Conservation (phyloP, 2,329 filamentous ascomycete species). For the Alternaria ventricosa region DNA sequence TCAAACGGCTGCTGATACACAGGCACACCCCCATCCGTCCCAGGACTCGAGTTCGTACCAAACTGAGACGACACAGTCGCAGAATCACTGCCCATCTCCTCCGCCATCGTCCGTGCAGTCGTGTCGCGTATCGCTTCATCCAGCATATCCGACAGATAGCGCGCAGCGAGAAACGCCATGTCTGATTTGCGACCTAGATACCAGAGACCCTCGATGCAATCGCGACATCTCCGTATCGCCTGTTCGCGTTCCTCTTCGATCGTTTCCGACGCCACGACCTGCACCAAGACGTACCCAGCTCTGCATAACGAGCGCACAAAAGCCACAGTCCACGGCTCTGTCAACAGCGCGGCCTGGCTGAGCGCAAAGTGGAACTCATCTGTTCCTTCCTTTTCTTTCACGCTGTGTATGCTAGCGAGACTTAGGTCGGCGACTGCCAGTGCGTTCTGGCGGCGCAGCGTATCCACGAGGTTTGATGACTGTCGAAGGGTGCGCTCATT, state of each 20-base stretch:
- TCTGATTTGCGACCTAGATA: constrained; percentile 63
- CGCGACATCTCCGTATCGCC: constrained; percentile 49
- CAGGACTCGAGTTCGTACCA: neutral
- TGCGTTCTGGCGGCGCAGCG: constrained; percentile 47
- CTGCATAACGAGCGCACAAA: constrained; percentile 12
- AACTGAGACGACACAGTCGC: neutral
- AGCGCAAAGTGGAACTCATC: constrained; percentile 61
- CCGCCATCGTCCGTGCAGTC: neutral
- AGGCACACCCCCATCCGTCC: neutral
- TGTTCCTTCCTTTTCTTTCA: neutral
- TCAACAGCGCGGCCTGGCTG: constrained; percentile 61
- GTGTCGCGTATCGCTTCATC: constrained; percentile 4
- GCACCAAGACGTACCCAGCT: constrained; percentile 7
- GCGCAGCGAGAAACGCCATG: constrained; percentile 52
- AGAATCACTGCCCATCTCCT: neutral
- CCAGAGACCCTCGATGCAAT: constrained; percentile 61
- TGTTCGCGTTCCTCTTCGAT: constrained; percentile 15
- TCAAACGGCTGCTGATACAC: neutral
- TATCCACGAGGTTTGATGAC: constrained; percentile 53
- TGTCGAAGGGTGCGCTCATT: constrained; percentile 53
- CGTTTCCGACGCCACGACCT: constrained; percentile 18
- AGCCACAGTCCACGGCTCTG: constrained; percentile 66
- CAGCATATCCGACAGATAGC: constrained; percentile 34
- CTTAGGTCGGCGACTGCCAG: constrained; percentile 39
- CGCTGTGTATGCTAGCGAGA: constrained; percentile 33